A percentile compares a stretch with the other conserved stretches of the same genome.
Evolutionary conservation across 257 asterid species (phyloP).

Genomic region (Solanum ossicruentum): DNA sequence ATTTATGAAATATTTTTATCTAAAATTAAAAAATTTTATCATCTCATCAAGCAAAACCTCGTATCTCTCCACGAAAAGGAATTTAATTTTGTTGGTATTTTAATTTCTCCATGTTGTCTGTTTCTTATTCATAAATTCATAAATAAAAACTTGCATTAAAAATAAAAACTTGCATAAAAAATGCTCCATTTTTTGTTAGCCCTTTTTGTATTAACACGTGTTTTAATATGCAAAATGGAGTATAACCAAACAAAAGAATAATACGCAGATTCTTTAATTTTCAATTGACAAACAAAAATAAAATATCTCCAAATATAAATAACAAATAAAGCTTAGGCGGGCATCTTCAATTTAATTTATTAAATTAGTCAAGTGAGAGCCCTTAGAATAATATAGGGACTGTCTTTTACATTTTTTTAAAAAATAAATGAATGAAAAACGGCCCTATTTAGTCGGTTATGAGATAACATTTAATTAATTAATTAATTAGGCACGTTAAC

Average conservation of each 20-base stretch:
- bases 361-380: not conserved
- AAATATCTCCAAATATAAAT: not conserved
- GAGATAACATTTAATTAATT: not conserved
- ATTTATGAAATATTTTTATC: too few species aligned
- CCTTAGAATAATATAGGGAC: not conserved
- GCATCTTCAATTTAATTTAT: not conserved
- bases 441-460: not conserved
- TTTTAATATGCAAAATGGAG: not conserved
- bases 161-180: too few species aligned
- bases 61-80: too few species aligned
- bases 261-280: not conserved
- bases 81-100: too few species aligned
- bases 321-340: not conserved
- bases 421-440: not conserved
- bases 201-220: not conserved
- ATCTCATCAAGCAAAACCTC: not conserved
- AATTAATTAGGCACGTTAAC: too few species aligned
- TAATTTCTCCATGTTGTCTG: not conserved
- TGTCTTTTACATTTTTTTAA: not conserved
- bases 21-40: not conserved
- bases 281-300: not conserved
- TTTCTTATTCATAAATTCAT: not conserved
- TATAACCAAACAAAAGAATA: not conserved
- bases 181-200: not conserved
- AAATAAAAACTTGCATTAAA: not conserved